Conservation (phyloP, 192 early-diverging fungal species). For the Coemansia sp. region DNA sequence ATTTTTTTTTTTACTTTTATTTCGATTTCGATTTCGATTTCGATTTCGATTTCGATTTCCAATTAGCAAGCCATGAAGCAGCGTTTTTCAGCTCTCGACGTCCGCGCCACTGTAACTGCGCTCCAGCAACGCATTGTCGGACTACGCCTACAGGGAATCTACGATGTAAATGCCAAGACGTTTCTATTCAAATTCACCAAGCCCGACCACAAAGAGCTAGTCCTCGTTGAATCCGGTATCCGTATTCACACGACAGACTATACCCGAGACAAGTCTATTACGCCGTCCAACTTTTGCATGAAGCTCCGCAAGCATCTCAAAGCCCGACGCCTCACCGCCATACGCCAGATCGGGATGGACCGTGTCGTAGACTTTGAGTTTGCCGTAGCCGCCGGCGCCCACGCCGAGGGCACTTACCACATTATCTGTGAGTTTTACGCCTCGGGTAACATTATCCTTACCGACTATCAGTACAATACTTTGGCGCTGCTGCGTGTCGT, state of each 20-base stretch:
- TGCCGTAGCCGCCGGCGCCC: conserved; percentile 56
- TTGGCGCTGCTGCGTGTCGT: conserved; percentile 86
- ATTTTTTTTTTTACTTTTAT: background rate
- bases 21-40: background rate
- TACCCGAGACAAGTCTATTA: conserved; percentile 81
- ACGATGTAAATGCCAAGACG: conserved; percentile 89
- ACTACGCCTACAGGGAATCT: conserved; percentile 92
- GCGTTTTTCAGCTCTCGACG: conserved; percentile 88
- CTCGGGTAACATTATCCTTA: conserved; percentile 94
- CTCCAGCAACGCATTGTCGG: conserved; percentile 70
- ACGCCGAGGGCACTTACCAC: conserved; percentile 63
- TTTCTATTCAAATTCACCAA: conserved; percentile 92
- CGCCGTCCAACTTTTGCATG: conserved; percentile 83
- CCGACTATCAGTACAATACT: conserved; percentile 84
- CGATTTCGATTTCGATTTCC: conserved; percentile 3
- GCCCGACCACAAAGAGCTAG: conserved; percentile 84
- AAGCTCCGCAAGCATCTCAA: conserved; percentile 94
- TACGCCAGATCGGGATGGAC: conserved; percentile 88
- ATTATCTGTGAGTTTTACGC: conserved; percentile 80
- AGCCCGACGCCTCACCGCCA: conserved; percentile 71
- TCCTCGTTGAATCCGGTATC: conserved; percentile 92
- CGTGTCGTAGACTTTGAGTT: conserved; percentile 93
- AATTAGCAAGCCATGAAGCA: conserved; percentile 72
- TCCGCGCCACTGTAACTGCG: conserved; percentile 78
- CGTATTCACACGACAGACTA: conserved; percentile 92